These are phyloP conservation scores for Calonectria hawksworthii DNA, from an alignment of 2,329 filamentous ascomycete species.

Conservation along the genomic window DNA sequence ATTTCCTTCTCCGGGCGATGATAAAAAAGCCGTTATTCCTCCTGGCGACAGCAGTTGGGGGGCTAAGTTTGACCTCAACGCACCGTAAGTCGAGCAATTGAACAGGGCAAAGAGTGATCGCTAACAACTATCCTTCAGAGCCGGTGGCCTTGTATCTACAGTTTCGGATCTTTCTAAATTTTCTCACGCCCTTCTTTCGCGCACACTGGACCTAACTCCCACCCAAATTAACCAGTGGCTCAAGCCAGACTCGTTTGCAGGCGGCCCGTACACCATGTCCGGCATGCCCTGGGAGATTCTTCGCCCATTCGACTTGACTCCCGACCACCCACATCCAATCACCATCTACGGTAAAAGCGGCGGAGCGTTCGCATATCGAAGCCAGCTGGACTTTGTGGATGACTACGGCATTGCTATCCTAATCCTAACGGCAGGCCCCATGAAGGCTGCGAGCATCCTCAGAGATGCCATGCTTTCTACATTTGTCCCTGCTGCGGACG, in stretches of 20 bases:
- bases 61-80: constrained; percentile 49
- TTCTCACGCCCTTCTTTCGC: constrained; percentile 46
- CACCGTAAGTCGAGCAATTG: constrained; percentile 44
- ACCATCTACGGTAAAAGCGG: constrained; percentile 53
- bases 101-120: neutral
- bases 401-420: constrained; percentile 52
- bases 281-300: constrained; percentile 57
- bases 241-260: constrained; percentile 50
- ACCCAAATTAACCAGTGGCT: constrained; percentile 50
- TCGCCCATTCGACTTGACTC: constrained; percentile 43
- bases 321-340: constrained; percentile 47
- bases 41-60: constrained; percentile 51
- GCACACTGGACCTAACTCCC: constrained; percentile 41
- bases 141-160: constrained; percentile 53
- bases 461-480: constrained; percentile 47
- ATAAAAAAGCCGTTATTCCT: constrained; percentile 50
- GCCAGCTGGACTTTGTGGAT: constrained; percentile 52
- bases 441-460: constrained; percentile 44
- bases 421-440: constrained; percentile 49
- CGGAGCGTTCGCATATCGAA: constrained; percentile 50
- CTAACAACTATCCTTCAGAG: constrained; percentile 36
- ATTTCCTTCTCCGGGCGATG: constrained; percentile 47
- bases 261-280: constrained; percentile 47
- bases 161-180: constrained; percentile 50
- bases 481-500: constrained; percentile 47